Percentiles rank a stretch among this genome's conserved stretches.
Conservation (phyloP, 495 filamentous ascomycete genomes). For the Neurospora tetrasperma region DNA sequence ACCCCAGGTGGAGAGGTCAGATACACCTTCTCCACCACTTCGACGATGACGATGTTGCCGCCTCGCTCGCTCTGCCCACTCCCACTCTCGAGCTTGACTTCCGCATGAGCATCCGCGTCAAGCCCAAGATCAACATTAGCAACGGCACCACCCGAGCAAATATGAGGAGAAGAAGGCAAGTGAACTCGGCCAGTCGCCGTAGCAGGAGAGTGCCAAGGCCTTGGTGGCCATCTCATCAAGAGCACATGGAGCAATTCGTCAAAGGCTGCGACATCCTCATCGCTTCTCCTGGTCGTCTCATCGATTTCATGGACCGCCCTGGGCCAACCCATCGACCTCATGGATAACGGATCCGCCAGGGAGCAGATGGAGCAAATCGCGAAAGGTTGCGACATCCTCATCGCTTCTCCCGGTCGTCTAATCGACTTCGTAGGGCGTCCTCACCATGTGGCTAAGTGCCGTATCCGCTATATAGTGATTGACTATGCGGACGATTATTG, state of each 20-base stretch:
- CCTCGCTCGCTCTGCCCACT: constrained; percentile 16
- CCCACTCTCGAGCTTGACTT: constrained; percentile 21
- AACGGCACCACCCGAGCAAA: background rate
- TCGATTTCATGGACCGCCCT: too few species aligned
- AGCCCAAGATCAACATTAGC: constrained; percentile 19
- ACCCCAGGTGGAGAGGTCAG: background rate
- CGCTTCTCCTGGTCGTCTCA: constrained; percentile 12
- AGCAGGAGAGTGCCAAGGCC: background rate
- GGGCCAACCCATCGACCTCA: too few species aligned
- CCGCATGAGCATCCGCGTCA: constrained; percentile 21
- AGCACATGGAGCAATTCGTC: constrained; percentile 51
- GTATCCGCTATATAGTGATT: background rate
- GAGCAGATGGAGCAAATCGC: constrained; percentile 52
- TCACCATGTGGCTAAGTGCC: background rate
- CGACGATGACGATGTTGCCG: constrained; percentile 21
- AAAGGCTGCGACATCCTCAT: background rate
- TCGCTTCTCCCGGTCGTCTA: constrained; percentile 2
- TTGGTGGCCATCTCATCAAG: constrained; percentile 3
- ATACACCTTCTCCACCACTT: constrained; percentile 19
- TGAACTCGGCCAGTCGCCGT: background rate
- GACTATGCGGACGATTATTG: background rate
- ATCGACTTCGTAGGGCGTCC: background rate
- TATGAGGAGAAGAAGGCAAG: background rate
- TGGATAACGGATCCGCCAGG: too few species aligned
- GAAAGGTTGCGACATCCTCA: background rate